phyloP scores from a whole-genome alignment of 352 stramenopile genomes.

The Plasmopara muralis region DNA sequence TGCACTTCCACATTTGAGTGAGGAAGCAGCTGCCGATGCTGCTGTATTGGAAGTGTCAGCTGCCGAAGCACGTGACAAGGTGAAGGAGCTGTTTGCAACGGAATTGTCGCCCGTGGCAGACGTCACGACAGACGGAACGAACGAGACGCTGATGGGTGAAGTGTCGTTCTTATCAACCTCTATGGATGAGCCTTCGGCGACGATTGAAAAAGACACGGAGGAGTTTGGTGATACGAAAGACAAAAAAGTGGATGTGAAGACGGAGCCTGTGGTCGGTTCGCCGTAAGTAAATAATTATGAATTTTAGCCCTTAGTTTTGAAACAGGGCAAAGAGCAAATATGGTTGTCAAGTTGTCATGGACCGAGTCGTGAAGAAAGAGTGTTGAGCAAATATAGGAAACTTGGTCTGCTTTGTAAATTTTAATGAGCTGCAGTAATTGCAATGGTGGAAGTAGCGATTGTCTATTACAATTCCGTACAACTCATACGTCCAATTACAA shows the following conservation, averaged over 20 bases:
- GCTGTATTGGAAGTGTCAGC: slow-evolving; percentile 19
- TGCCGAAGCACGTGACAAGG: slow-evolving; percentile 20
- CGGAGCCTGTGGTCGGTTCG: slow-evolving; percentile 27
- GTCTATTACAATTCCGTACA: no score
- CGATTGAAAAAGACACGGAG: slow-evolving; percentile 1
- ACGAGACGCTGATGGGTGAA: slow-evolving; percentile 23
- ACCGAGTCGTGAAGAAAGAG: slow-evolving; percentile 1
- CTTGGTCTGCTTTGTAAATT: no score
- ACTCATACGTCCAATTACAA: no score
- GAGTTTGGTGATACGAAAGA: slow-evolving; percentile 10
- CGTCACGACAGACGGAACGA: slow-evolving; percentile 28
- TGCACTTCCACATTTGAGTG: slow-evolving; percentile 33
- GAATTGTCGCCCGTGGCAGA: slow-evolving; percentile 11
- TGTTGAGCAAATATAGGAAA: background rate
- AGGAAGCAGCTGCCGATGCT: slow-evolving; percentile 15
- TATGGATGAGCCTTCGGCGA: slow-evolving; percentile 4
- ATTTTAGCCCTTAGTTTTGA: background rate
- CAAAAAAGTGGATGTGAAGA: slow-evolving; percentile 23
- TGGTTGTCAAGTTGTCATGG: slow-evolving; percentile 3
- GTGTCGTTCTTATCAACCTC: slow-evolving; percentile 12
- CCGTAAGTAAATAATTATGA: slow-evolving; percentile 3
- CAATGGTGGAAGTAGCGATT: no score
- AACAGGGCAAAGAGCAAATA: slow-evolving; percentile 2
- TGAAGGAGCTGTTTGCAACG: slow-evolving; percentile 18
- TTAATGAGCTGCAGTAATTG: no score